Evolutionary conservation across 129 eudicot species (phyloP), one percentile per base, ranked within the genome.

Genomic region (Scalesia atractyloides): DNA sequence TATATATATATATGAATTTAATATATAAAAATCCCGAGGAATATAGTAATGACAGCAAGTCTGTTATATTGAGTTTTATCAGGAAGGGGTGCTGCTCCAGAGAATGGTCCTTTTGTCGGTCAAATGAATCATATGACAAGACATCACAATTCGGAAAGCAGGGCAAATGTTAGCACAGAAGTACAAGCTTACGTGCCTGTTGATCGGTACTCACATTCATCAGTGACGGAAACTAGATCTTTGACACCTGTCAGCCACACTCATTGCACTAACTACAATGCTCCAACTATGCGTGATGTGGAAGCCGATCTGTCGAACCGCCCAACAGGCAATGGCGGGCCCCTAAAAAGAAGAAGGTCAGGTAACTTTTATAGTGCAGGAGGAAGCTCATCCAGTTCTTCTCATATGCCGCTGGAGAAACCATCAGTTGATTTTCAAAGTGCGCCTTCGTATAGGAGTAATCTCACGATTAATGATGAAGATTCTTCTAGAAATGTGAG

Each of bases 331-430:
- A 72, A 48, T 52, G 79, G 54, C 11, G 77, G 80, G 50, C 36
- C 80, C 0, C 65, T 51, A 24, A 85, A 85, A 75, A 82, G 89
- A n/a, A 85, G 82, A 72, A 56, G 84, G 67, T 79, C 84, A 5
- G 74, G 75, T 66, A 72, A 84, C 67, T 33, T 76, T 44, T 85
- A 75, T 58, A 50, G 65, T 58, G 84, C 66, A 22, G 89, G 84
- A 62, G 89, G 84, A 67, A 81, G 86, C 37, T 85, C 89, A n/a
- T 85, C 86, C 15, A 47, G 89, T 54, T 81, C 84, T 50, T 79
- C 86, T 71, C 86, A 81, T 54, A 66, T 67, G 24, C 84, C 69
- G 24, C 39, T 53, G 36, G 86, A 82, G 48, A 85, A 82, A 50
- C 74, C 82, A 22, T 43, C 51, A 34, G 44, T 69, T 24, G 88